Conservation (phyloP, 768 basidiomycete genomes). For the Suillus plorans region DNA sequence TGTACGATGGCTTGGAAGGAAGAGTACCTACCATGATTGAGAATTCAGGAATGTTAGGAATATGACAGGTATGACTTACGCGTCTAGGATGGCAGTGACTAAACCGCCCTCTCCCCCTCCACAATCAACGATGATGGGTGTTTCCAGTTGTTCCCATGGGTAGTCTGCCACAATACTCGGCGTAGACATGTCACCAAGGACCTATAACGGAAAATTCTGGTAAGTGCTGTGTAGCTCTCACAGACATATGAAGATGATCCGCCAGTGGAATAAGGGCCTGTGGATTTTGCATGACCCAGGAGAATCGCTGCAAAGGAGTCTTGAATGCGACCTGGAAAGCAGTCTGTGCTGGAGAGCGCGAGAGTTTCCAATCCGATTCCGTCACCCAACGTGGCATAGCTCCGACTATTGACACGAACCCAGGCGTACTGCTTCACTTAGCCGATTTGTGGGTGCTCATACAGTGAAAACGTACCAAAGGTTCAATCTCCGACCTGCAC, state of each 20-base stretch:
- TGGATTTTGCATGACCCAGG: conserved; percentile 6
- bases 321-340: conserved; percentile 39
- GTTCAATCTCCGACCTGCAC: conserved; percentile 14
- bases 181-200: conserved; percentile 16
- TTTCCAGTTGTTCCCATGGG: conserved; percentile 34
- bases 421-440: conserved; percentile 13
- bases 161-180: conserved; percentile 40
- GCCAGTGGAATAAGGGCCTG: background rate
- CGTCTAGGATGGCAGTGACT: conserved; percentile 36
- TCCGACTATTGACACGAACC: conserved; percentile 10
- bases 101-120: conserved; percentile 42
- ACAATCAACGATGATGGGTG: conserved; percentile 40
- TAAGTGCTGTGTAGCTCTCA: background rate
- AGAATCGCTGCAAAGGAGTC: conserved; percentile 35
- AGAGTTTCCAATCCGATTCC: conserved; percentile 20
- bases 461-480: conserved; percentile 9
- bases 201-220: background rate
- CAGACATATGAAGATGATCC: background rate
- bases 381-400: conserved; percentile 10
- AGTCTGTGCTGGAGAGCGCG: conserved; percentile 20
- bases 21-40: conserved; percentile 2
- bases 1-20: conserved; percentile 32
- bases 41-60: background rate
- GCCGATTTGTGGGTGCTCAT: background rate
- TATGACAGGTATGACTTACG: conserved; percentile 20